These are phyloP conservation scores for Colletotrichum liaoningense DNA, from an alignment of 2,329 filamentous ascomycete genomes.

Conservation along the genomic window DNA sequence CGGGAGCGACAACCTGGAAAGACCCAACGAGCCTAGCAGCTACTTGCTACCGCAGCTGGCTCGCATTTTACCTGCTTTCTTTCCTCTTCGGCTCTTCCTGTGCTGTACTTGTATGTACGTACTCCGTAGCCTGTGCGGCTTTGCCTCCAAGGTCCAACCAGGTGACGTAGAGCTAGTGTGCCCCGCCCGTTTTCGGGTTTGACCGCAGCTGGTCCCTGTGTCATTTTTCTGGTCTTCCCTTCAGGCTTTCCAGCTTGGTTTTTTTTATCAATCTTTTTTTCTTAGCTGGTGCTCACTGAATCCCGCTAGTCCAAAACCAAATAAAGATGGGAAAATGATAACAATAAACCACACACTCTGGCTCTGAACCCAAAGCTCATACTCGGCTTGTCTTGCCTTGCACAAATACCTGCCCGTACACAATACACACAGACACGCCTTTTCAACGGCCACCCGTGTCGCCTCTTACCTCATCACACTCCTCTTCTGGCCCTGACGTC, in stretches of 20 bases:
- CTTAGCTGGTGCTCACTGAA: too few relatives aligned
- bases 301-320: neutral
- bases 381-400: neutral
- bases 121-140: neutral
- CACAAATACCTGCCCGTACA: neutral
- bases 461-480: neutral
- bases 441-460: neutral
- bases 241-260: neutral
- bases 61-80: neutral
- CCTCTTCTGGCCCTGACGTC: too few relatives aligned
- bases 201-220: conserved; percentile 12
- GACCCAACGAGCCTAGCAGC: neutral
- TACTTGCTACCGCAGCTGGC: neutral
- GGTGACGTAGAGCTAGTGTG: conserved; percentile 29
- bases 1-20: neutral
- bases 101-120: too few relatives aligned
- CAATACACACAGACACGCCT: neutral
- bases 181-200: conserved; percentile 21
- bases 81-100: neutral
- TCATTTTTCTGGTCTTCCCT: neutral
- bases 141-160: conserved; percentile 1
- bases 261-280: neutral
- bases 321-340: neutral
- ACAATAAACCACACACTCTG: neutral
- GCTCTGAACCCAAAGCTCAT: neutral